These are phyloP conservation scores for Solanum chmielewskii DNA, from an alignment of 257 asterid genomes.

Conservation along the genomic window DNA sequence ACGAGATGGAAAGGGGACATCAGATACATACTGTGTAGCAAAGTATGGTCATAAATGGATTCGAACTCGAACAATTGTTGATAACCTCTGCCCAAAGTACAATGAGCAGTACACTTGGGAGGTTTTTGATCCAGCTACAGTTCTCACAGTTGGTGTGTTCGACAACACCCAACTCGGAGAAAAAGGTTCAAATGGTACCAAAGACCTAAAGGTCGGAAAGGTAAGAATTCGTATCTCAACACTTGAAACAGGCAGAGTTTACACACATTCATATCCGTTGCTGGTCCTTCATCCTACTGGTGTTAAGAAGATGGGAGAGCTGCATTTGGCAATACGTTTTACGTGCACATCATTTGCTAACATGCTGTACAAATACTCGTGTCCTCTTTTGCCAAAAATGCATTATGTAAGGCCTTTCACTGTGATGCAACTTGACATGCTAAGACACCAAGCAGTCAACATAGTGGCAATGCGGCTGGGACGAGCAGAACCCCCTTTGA, in stretches of 20 bases:
- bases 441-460: constrained; percentile 78
- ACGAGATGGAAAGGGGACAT: constrained; percentile 67
- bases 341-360: constrained; percentile 63
- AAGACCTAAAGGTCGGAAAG: constrained; percentile 75
- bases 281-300: constrained; percentile 78
- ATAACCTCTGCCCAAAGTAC: constrained; percentile 66
- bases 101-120: constrained; percentile 91
- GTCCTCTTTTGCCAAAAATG: constrained; percentile 74
- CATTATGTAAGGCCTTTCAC: constrained; percentile 78
- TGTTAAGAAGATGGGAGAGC: constrained; percentile 86
- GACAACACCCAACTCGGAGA: constrained; percentile 69
- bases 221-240: constrained; percentile 83
- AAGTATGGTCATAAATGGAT: constrained; percentile 88
- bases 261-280: constrained; percentile 79
- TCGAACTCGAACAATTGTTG: constrained; percentile 73
- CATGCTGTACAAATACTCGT: constrained; percentile 63
- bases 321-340: constrained; percentile 74
- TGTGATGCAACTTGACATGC: constrained; percentile 74
- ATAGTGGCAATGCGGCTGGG: constrained; percentile 70
- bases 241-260: constrained; percentile 71
- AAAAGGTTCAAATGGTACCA: constrained; percentile 33
- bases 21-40: constrained; percentile 86
- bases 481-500: constrained; percentile 73
- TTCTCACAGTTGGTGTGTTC: constrained; percentile 78
- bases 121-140: constrained; percentile 87